Evolutionary conservation across 352 stramenopile species (phyloP).

Genomic region (Globisporangium solare): DNA sequence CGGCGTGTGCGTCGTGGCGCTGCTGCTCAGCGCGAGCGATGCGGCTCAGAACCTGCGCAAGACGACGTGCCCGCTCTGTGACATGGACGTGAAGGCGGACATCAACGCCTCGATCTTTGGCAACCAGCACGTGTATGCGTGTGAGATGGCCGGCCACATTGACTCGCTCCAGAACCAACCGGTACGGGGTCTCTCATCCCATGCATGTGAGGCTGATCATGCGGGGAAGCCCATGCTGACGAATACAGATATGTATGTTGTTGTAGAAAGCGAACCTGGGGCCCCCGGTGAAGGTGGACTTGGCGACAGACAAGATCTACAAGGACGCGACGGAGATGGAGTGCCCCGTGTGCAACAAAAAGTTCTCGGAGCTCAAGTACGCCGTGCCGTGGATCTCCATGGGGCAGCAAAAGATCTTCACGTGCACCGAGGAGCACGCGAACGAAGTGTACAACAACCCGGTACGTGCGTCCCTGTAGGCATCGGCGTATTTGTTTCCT

Average conservation of each 20-base stretch:
- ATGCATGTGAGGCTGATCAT: neutral
- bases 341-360: slow-evolving; percentile 63
- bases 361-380: slow-evolving; percentile 51
- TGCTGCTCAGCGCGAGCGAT: slow-evolving; percentile 20
- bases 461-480: slow-evolving; percentile 12
- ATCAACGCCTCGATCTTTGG: slow-evolving; percentile 68
- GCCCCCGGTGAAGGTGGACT: slow-evolving; percentile 32
- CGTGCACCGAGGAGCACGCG: slow-evolving; percentile 59
- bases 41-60: slow-evolving; percentile 53
- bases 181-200: slow-evolving; percentile 22
- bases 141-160: slow-evolving; percentile 80
- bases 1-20: slow-evolving; percentile 14
- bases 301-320: slow-evolving; percentile 66
- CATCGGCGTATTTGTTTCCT: neutral
- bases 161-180: slow-evolving; percentile 75
- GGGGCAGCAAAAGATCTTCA: slow-evolving; percentile 70
- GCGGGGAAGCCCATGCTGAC: neutral
- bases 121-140: slow-evolving; percentile 74
- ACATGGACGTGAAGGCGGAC: slow-evolving; percentile 32
- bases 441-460: slow-evolving; percentile 49
- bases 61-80: slow-evolving; percentile 33
- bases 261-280: slow-evolving; percentile 41
- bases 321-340: slow-evolving; percentile 50
- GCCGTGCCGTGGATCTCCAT: slow-evolving; percentile 73
- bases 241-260: slow-evolving; percentile 3